A percentile compares a stretch with the other conserved stretches of the same genome.
phyloP scores from a whole-genome alignment of 2,329 filamentous ascomycete genomes.

The Penicillium sp. region DNA sequence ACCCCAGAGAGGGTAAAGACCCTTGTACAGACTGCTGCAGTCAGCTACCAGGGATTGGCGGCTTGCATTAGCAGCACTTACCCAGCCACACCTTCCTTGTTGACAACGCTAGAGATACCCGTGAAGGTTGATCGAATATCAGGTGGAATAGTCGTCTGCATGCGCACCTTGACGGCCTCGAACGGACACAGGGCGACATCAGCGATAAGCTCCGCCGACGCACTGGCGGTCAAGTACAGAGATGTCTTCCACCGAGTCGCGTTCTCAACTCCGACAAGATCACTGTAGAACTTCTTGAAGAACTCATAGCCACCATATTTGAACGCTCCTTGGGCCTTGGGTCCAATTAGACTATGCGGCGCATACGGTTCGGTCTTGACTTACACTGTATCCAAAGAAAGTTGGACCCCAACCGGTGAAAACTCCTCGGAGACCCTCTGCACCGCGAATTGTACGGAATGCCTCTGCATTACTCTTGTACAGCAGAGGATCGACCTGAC shows the following conservation, averaged over 20 bases:
- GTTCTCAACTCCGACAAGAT: constrained; percentile 65
- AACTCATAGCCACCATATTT: constrained; percentile 94
- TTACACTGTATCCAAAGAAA: constrained; percentile 64
- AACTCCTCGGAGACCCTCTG: constrained; percentile 71
- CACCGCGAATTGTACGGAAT: constrained; percentile 65
- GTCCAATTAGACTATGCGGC: not conserved
- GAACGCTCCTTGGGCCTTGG: constrained; percentile 69
- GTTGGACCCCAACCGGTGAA: constrained; percentile 85
- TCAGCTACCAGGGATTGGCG: not conserved
- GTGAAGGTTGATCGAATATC: constrained; percentile 69
- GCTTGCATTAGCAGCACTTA: constrained; percentile 33
- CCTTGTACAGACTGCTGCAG: constrained; percentile 62
- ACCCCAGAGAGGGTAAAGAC: constrained; percentile 81
- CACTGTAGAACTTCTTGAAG: constrained; percentile 88
- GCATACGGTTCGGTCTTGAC: too few relatives aligned
- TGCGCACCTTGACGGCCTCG: constrained; percentile 82
- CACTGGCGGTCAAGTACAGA: constrained; percentile 64
- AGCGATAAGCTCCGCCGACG: constrained; percentile 56
- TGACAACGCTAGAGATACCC: constrained; percentile 61
- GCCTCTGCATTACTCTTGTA: constrained; percentile 80
- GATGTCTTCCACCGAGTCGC: constrained; percentile 69
- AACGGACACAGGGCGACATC: constrained; percentile 70
- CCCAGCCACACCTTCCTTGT: constrained; percentile 62
- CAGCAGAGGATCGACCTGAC: constrained; percentile 74
- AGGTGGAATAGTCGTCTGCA: constrained; percentile 70